These are phyloP conservation scores for Collybiopsis confluens DNA, from an alignment of 768 basidiomycete species.

Conservation along the genomic window DNA sequence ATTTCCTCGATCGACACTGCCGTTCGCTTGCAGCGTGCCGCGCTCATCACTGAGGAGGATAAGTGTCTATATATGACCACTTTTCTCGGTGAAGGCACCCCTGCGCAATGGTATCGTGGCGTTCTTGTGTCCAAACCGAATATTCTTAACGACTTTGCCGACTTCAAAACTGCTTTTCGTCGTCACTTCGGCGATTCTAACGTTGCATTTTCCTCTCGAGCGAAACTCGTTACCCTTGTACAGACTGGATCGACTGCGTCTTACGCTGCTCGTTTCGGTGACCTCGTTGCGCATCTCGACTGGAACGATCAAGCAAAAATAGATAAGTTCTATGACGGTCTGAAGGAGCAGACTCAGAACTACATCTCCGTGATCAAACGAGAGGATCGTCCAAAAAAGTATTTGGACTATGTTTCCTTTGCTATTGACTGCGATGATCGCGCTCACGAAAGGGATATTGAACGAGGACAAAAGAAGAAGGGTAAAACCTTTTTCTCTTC, in stretches of 20 bases:
- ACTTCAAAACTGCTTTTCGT: conserved; percentile 20
- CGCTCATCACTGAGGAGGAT: conserved; percentile 20
- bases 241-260: conserved; percentile 25
- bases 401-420: conserved; percentile 17
- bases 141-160: conserved; percentile 23
- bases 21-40: conserved; percentile 18
- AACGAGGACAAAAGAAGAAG: background rate
- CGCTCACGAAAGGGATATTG: background rate
- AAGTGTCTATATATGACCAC: conserved; percentile 22
- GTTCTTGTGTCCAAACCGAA: conserved; percentile 13
- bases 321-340: conserved; percentile 22
- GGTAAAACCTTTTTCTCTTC: no score
- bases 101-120: conserved; percentile 25
- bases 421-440: conserved; percentile 11
- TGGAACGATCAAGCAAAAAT: conserved; percentile 29
- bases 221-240: conserved; percentile 23
- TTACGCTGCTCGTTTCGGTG: conserved; percentile 24
- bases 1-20: conserved; percentile 21
- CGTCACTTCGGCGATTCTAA: conserved; percentile 25
- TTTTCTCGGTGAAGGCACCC: conserved; percentile 25
- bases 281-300: conserved; percentile 22
- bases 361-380: conserved; percentile 13
- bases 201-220: conserved; percentile 19
- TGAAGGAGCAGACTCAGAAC: conserved; percentile 24
- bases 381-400: conserved; percentile 13